Percentiles rank a stretch among this genome's conserved stretches.
Evolutionary conservation across 1,139 yeast genomes (phyloP).

Genomic region (Diutina rugosa): DNA sequence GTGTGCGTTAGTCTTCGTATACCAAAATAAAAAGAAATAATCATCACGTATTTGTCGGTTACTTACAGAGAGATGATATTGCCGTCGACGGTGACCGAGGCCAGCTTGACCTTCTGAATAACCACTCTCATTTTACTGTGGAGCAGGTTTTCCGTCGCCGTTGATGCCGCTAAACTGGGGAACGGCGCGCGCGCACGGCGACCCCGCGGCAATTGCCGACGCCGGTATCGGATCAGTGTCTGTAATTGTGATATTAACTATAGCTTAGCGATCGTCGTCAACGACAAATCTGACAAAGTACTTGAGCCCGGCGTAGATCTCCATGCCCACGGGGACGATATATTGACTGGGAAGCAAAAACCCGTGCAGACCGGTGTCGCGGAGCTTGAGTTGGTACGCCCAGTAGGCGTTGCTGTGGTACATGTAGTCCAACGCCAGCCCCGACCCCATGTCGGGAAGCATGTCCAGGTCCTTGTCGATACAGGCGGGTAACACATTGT

Average conservation of each 20-base stretch:
- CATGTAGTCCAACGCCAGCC: conserved; percentile 76
- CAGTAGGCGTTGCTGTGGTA: conserved; percentile 70
- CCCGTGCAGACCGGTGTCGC: conserved; percentile 80
- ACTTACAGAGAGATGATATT: conserved; percentile 45
- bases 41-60: not conserved
- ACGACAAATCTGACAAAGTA: conserved; percentile 61
- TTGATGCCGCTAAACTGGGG: not conserved
- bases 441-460: conserved; percentile 65
- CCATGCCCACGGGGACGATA: conserved; percentile 68
- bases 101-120: conserved; percentile 74
- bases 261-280: conserved; percentile 13
- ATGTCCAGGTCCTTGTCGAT: conserved; percentile 61
- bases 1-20: not conserved
- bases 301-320: conserved; percentile 53
- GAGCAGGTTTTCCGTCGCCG: not conserved
- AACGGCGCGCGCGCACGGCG: not conserved
- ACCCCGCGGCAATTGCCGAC: not conserved
- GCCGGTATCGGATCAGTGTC: not conserved
- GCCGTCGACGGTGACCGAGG: conserved; percentile 75
- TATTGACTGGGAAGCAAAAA: conserved; percentile 62
- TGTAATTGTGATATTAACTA: not conserved
- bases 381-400: conserved; percentile 73
- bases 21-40: not conserved
- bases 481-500: conserved; percentile 67
- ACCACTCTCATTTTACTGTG: conserved; percentile 64